Evolutionary conservation across 495 filamentous ascomycete genomes (phyloP).

Genomic region (Stereocaulon alpinum): DNA sequence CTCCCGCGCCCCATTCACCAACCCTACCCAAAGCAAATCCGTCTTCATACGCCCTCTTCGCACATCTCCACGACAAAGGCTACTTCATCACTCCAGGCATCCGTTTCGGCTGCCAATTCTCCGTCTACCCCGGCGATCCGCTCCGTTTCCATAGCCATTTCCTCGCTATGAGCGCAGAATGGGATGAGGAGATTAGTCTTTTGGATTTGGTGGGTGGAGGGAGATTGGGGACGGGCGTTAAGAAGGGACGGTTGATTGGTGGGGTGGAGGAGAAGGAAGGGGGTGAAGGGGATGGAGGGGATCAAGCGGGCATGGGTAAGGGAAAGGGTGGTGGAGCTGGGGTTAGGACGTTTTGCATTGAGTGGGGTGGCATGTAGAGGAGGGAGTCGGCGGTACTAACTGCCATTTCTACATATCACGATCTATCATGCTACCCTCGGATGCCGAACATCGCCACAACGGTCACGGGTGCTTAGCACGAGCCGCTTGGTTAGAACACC

Average conservation of each 20-base stretch:
- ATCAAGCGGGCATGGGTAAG: conserved; percentile 18
- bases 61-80: conserved; percentile 62
- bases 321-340: conserved; percentile 24
- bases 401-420: neutral
- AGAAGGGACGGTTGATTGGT: conserved; percentile 87
- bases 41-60: conserved; percentile 50
- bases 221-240: conserved; percentile 82
- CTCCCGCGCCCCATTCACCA: conserved; percentile 37
- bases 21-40: conserved; percentile 22
- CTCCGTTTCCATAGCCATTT: conserved; percentile 93
- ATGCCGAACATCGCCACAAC: too few relatives aligned
- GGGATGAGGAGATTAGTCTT: conserved; percentile 78
- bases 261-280: conserved; percentile 33
- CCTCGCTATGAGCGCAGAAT: conserved; percentile 62
- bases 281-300: conserved; percentile 16
- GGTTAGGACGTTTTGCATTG: conserved; percentile 64
- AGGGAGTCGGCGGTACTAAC: neutral
- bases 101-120: conserved; percentile 88
- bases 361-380: conserved; percentile 72
- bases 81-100: conserved; percentile 89
- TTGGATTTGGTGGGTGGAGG: conserved; percentile 78
- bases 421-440: neutral
- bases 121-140: conserved; percentile 90
- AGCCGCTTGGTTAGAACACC: neutral
- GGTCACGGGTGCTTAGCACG: too few relatives aligned